phyloP scores from a whole-genome alignment of 2,329 filamentous ascomycete species.

The Dothiorella sarmentorum region DNA sequence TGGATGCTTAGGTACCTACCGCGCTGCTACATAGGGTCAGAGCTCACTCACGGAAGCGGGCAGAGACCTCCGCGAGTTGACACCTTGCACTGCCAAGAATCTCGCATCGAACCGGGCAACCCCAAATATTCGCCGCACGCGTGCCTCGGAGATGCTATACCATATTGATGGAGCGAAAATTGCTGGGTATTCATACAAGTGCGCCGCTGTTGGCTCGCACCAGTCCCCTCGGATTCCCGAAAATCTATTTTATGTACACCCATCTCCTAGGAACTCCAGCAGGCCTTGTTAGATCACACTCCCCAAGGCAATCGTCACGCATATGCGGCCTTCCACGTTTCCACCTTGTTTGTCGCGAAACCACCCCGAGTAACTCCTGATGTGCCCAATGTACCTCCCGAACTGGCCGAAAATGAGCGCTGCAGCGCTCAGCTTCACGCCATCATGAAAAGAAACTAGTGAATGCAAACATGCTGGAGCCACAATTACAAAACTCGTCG shows the following conservation, averaged over 20 bases:
- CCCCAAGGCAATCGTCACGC: not conserved
- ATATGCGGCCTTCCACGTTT: not conserved
- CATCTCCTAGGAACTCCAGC: constrained; percentile 1
- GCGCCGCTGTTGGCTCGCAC: not conserved
- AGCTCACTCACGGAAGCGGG: constrained; percentile 11
- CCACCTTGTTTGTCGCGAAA: not conserved
- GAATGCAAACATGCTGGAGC: not conserved
- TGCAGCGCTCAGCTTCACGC: not conserved
- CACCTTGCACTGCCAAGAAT: constrained; percentile 4
- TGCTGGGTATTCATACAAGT: not conserved
- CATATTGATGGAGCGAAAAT: not conserved
- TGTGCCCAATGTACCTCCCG: not conserved
- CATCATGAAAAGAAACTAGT: constrained; percentile 10
- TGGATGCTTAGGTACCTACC: constrained; percentile 7
- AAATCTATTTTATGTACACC: constrained; percentile 14
- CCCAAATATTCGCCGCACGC: not conserved
- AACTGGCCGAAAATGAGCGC: not conserved
- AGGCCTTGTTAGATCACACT: constrained; percentile 1
- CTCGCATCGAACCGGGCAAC: not conserved
- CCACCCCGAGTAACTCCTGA: not conserved
- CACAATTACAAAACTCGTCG: constrained; percentile 6
- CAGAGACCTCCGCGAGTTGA: not conserved
- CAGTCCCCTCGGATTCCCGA: not conserved
- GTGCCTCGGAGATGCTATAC: too few relatives aligned
- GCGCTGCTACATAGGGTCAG: not conserved